Base-by-base conservation (phyloP, 2,329 filamentous ascomycete species). In the Colletotrichum liriopes region DNA sequence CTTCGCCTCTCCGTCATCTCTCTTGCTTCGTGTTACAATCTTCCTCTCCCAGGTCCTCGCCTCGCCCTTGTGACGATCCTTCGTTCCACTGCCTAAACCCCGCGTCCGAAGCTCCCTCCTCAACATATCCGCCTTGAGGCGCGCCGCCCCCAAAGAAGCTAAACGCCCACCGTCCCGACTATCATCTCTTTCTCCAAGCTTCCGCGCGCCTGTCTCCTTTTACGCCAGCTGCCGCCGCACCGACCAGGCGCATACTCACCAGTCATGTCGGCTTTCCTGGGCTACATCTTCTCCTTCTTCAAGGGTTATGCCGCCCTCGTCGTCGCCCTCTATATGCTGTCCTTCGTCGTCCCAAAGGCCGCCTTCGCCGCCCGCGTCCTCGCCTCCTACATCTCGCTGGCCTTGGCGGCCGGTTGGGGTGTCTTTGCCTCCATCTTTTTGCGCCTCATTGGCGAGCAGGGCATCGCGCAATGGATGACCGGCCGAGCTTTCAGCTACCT, bases 381-480 rank as follows among this genome's bases (percentile, higher is more conserved):
- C 75, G 90, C 90, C 76, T 86, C 88, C 59, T 94, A 93, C 81
- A 84, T 93, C 73, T 86, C 87, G 47, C 83, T 94, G 61, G 78
- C 92, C 66, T 75, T 87, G 66, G 87, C 80, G 81, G 89, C 95
- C 37, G 81, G 86, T 77, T 97, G 94, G 82, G 96, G 95, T 72
- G 93, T 94, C 71, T 73, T 94, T 58, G 91, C 91, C 37, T 94
- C 93, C 55, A 88, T 95, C 73, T 78, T 90, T 71, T 88, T 98
- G 74, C 91, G 93, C 58, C 77, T 93, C 20, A 77, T 91, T 60
- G 95, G 95, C 72, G 90, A 93, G 77, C 91, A 91, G 72, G 91
- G 93, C 67, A 90, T 94, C 75, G 90, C 93, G 37, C 96, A 98
- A 86, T 98, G 95, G 94, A 91, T 94, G 49, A 91, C 91, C 12